Evolutionary conservation across 2,329 filamentous ascomycete genomes (phyloP), one percentile per base, ranked within the genome.

Genomic region (Sporothrix curviconia): DNA sequence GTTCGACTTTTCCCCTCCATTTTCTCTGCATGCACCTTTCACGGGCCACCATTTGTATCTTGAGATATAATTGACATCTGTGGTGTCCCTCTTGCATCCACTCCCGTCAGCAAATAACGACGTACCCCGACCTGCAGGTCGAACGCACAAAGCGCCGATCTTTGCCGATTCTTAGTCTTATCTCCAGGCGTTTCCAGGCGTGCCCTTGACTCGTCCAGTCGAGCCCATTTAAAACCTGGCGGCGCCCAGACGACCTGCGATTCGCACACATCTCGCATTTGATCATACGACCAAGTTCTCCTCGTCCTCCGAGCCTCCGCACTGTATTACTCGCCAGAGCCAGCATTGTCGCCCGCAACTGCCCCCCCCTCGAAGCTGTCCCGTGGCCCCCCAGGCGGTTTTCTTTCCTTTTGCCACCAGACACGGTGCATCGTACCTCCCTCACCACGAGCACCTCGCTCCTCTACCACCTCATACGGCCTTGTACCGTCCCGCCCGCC

Each of bases 241-340:
- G 50, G 24, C 37, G 36, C 50, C 25, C 50, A 43, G 36, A 42
- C 50, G 17, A 24, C 25, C 25, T 42, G 42, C 36, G 11, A 42
- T 30, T 40, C 50, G 36, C 37, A 19, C 46, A 37, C 34, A 50
- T 56, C 37, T 39, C 36, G 55, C 19, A 34, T 17, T 34, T 56
- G 55, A 43, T 51, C 55, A 56, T 51, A 56, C 55, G 55, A 56
- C 44, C 55, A 50, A 19, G 24, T 43, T 50, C 34, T 42, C 36
- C 36, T 43, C 44, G 25, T 40, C 43, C 34, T 43, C 28, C 25
- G n/a, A 36, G 34, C 39, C 17, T 36, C 37, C 15, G 28, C 28
- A 42, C 39, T 22, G 6, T 19, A 12, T 17, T n/a, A 22, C 39
- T 42, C 39, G 39, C 17, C 39, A 15, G n/a, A 19, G n/a, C 17